Evolutionary conservation across 208 protist genomes (phyloP).

Genomic region (Leishmania amazonensis): DNA sequence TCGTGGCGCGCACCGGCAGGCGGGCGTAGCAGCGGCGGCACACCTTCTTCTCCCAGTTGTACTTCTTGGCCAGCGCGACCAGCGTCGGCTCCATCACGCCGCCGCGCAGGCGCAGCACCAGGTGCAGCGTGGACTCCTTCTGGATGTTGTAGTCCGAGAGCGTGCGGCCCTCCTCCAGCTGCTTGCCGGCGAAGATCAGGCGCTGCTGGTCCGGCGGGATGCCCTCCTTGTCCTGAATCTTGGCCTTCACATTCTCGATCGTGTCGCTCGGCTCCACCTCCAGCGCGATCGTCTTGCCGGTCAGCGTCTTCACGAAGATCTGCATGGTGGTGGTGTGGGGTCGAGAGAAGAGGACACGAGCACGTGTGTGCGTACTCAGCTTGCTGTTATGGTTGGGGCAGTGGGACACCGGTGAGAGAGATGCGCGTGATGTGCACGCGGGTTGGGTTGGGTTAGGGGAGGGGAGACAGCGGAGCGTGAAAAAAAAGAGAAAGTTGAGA

Average conservation of each 20-base stretch:
- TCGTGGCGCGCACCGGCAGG: slow-evolving; percentile 96
- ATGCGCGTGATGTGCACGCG: too few relatives aligned
- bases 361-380: slow-evolving; percentile 4
- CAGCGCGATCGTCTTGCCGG: background rate
- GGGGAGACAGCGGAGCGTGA: background rate
- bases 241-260: background rate
- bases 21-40: slow-evolving; percentile 72
- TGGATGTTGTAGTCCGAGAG: slow-evolving; percentile 99
- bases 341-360: slow-evolving; percentile 6
- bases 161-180: slow-evolving; percentile 98
- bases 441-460: background rate
- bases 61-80: slow-evolving; percentile 96
- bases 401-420: background rate
- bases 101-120: background rate
- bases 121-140: slow-evolving; percentile 95
- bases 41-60: slow-evolving; percentile 97
- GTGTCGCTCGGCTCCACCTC: background rate
- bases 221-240: background rate
- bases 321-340: slow-evolving; percentile 71
- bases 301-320: slow-evolving; percentile 90
- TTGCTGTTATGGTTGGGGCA: background rate
- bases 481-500: background rate
- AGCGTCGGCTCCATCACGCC: slow-evolving; percentile 98
- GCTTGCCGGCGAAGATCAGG: slow-evolving; percentile 87
- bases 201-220: slow-evolving; percentile 32